Base-by-base conservation (phyloP, 345 rosid species). In the Viola odorata region DNA sequence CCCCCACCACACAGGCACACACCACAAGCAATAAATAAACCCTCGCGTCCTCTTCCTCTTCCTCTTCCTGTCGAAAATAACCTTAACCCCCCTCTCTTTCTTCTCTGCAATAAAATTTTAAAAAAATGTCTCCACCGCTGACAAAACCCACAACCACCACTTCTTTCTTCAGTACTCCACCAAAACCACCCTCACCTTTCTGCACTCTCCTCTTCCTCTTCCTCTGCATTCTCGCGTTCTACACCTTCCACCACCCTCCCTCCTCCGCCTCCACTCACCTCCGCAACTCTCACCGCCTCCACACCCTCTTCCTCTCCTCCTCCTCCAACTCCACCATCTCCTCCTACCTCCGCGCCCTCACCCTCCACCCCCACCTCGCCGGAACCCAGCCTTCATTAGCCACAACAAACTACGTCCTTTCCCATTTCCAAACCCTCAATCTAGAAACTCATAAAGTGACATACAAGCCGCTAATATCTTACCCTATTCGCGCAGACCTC, bases 281-380 rank as follows among this genome's bases (percentile, higher is more conserved):
- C 76, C 70, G 69, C 40, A 70, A 68, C 45, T 62, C 77, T 75
- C 71, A 69, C 68, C 63, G 17, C 53, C 80, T 69, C 84, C 88
- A 32, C 68, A 57, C 58, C 38, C 72, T 69, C 51, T 92, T 89
- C 81, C 87, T 92, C 55, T 89, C 94, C 57, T 74, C 78, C 55
- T 77, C 89, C 68, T 57, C 84, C 50, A 90, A 90, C 85, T 53
- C 56, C 81, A 82, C 99, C 56, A 3, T 90, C 71, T 66, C 97
- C 57, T 63, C 88, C 17, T 84, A 94, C 84, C 99, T 87, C 74
- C 95, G 82, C 55, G 64, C 75, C 55, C 88, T 94, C 75, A 90
- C 96, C 9, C 76, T 53, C 49, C 91, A 65, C 64, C 85, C 94
- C 37, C 98, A 92, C 73, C 84, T 92, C 68, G 98, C 97, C 51